phyloP scores from a whole-genome alignment of 2,329 filamentous ascomycete genomes.

The Metarhizium humberi region DNA sequence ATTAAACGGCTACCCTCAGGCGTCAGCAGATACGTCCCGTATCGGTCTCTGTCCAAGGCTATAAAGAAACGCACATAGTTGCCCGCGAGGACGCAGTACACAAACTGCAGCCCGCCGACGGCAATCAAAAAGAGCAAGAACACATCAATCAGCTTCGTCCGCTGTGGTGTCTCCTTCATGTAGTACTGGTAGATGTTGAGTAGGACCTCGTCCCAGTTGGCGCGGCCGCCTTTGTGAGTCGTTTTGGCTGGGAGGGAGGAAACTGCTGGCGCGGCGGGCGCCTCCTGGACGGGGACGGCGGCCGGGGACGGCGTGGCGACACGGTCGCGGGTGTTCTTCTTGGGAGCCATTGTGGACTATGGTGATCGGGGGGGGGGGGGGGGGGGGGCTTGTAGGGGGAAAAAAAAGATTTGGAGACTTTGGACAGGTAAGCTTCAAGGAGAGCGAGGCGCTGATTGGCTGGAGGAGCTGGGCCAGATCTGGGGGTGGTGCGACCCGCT shows the following conservation, averaged over 20 bases:
- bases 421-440: conserved; percentile 30
- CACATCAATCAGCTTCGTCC: conserved; percentile 81
- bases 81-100: conserved; percentile 83
- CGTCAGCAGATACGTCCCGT: neutral
- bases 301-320: conserved; percentile 7
- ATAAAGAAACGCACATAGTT: conserved; percentile 68
- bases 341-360: conserved; percentile 37
- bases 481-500: neutral
- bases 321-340: conserved; percentile 31
- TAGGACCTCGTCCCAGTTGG: conserved; percentile 50
- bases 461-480: conserved; percentile 1
- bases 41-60: neutral
- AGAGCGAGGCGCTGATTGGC: conserved; percentile 21
- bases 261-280: neutral
- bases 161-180: conserved; percentile 70
- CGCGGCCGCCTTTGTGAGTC: conserved; percentile 17
- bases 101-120: conserved; percentile 83
- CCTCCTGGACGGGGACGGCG: conserved; percentile 1
- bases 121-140: conserved; percentile 84
- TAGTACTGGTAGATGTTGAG: conserved; percentile 71
- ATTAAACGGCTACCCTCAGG: conserved; percentile 72
- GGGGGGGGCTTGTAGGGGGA: no score
- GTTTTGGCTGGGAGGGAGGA: conserved; percentile 1
- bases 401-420: no score
- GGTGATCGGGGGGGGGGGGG: neutral